Conservation (phyloP, 2,329 filamentous ascomycete species). For the Fusarium bactridioides region DNA sequence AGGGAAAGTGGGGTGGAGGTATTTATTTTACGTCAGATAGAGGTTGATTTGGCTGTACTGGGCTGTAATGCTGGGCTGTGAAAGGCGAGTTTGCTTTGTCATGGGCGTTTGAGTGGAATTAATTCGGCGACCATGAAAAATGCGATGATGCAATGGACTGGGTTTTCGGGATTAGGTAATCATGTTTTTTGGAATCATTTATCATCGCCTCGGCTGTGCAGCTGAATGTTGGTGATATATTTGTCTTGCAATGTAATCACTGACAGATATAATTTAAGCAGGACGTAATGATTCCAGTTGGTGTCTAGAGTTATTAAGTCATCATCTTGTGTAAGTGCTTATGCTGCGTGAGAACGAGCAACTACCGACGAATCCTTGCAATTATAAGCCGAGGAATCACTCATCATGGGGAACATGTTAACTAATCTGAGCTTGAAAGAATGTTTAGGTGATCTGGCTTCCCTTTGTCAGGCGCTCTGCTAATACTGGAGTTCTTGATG, state of each 20-base stretch:
- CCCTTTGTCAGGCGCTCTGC: not conserved
- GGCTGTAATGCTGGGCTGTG: not conserved
- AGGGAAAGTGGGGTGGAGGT: conserved; percentile 14
- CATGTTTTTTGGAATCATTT: conserved; percentile 16
- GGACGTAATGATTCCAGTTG: not conserved
- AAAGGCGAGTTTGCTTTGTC: conserved; percentile 32
- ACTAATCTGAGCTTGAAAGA: not conserved
- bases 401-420: not conserved
- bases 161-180: conserved; percentile 10
- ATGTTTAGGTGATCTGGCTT: rapidly evolving
- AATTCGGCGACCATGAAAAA: conserved; percentile 2
- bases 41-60: not conserved
- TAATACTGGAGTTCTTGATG: not conserved
- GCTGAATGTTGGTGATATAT: not conserved
- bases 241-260: not conserved
- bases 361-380: not conserved
- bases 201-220: not conserved
- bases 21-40: conserved; percentile 28
- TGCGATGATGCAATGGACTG: conserved; percentile 39
- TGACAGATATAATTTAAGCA: not conserved
- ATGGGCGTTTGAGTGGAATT: conserved; percentile 20
- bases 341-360: not conserved
- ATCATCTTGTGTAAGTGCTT: not conserved
- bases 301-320: not conserved
- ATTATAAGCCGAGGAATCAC: not conserved